A percentile compares a stretch with the other conserved stretches of the same genome.
Conservation (phyloP, 805 yeast species). For the Tetrapisispora fleetii region DNA sequence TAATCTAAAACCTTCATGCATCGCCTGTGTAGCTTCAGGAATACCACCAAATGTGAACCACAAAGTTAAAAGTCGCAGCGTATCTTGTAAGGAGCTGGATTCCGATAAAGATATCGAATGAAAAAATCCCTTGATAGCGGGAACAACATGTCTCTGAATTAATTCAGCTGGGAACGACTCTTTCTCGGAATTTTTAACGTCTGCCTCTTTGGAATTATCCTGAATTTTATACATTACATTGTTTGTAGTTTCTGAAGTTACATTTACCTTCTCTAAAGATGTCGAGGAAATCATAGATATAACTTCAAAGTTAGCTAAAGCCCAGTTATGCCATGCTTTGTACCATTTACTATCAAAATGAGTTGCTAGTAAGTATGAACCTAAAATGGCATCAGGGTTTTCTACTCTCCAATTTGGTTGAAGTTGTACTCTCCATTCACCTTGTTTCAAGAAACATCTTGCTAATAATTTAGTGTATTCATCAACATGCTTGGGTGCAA, state of each 20-base stretch:
- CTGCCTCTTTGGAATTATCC: constrained; percentile 22
- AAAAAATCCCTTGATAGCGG: constrained; percentile 93
- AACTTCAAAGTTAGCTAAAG: constrained; percentile 93
- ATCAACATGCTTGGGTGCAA: constrained; percentile 54
- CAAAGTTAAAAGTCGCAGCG: constrained; percentile 74
- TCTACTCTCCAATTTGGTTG: constrained; percentile 72
- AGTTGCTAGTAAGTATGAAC: constrained; percentile 87
- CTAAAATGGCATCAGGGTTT: constrained; percentile 72
- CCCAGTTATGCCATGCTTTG: constrained; percentile 99
- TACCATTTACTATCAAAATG: constrained; percentile 92
- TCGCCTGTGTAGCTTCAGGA: constrained; percentile 81
- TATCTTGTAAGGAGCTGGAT: constrained; percentile 85
- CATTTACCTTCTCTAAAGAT: constrained; percentile 13
- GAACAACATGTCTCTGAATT: constrained; percentile 81
- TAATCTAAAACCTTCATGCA: constrained; percentile 82
- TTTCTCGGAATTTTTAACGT: constrained; percentile 11
- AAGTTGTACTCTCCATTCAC: constrained; percentile 92
- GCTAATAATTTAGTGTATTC: constrained; percentile 81
- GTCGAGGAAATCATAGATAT: constrained; percentile 48
- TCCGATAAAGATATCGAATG: constrained; percentile 83
- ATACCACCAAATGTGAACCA: constrained; percentile 97
- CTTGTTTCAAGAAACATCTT: constrained; percentile 91
- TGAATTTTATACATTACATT: constrained; percentile 11
- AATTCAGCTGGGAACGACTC: constrained; percentile 38
- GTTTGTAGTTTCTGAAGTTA: constrained; percentile 5